Base-by-base conservation (phyloP, 495 filamentous ascomycete species). In the Chlorociboria aeruginascens region DNA sequence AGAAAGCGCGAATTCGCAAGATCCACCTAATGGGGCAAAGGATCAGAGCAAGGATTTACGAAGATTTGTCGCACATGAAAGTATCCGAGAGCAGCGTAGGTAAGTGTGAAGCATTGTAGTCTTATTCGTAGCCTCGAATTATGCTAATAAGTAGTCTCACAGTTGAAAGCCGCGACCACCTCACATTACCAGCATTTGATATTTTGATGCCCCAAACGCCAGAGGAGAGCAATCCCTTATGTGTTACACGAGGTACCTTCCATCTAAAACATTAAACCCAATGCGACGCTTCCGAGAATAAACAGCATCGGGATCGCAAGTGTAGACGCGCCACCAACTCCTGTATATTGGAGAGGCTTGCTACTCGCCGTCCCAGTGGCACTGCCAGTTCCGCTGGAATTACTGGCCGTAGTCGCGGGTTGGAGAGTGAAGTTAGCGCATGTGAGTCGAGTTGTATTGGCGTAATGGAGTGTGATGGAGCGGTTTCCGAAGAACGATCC, bases 401-500 rank as follows among this genome's bases (percentile, higher is more conserved):
- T 30, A 12, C 25, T 41, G 8, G 28, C 25, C 11, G 11, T 14
- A 25, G 17, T 32, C 10, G 40, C 8, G 13, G 14, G 34, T 13
- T 29, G 32, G 3, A 47, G 16, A 8, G 50, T 51, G 45, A 89
- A 85, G 69, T 81, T 86, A 57, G 79, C 82, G 65, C 85, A 89
- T 1, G 76, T 69, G 54, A 87, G 71, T 49, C 82, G 77, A 0
- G 78, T 85, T 63, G 72, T 80, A 67, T 85, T 85, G 48, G 67
- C 66, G 53, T 69, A 74, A 66, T 94, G 86, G 43, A 95, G 63
- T 36, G 90, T 85, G 44, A 94, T 58, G 40, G 81, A 86, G 43
- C 80, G 73, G 69, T 89, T 84, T 44, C 85, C 86, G 55, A 94
- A 77, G 70, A 82, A 95, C 43, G 83, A 68, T 31, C 67, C 71